Conservation (phyloP, 768 basidiomycete species). For the Suillus bovinus region DNA sequence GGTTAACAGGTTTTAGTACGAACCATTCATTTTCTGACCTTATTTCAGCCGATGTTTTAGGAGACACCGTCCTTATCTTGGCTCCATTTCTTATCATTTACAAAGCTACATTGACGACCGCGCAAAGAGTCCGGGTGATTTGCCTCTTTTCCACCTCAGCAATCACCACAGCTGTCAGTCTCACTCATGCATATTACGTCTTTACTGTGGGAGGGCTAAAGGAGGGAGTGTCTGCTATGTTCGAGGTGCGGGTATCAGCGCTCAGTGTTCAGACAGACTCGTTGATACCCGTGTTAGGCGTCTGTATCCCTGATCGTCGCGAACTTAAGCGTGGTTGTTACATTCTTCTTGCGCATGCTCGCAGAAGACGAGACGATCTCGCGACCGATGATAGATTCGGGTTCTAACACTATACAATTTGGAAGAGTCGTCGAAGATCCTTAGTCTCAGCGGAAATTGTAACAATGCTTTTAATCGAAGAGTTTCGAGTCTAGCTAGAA, state of each 20-base stretch:
- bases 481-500: background rate
- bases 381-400: background rate
- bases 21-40: background rate
- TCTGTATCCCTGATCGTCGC: background rate
- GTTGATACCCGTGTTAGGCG: background rate
- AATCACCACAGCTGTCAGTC: slow-evolving; percentile 1
- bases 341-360: slow-evolving; percentile 2
- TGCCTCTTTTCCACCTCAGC: background rate
- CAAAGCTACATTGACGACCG: background rate
- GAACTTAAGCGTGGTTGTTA: background rate
- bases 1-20: background rate
- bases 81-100: background rate
- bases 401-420: background rate
- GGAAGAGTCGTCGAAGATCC: background rate
- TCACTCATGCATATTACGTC: background rate
- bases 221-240: background rate
- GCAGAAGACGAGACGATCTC: background rate
- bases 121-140: background rate
- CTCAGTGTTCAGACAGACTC: background rate
- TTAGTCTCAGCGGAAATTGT: background rate
- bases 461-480: background rate
- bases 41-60: slow-evolving; percentile 1
- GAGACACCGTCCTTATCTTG: background rate
- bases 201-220: background rate
- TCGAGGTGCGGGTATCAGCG: background rate